Evolutionary conservation across 2,329 filamentous ascomycete genomes (phyloP), one percentile per base, ranked within the genome.

Genomic region (Chalara sp.): DNA sequence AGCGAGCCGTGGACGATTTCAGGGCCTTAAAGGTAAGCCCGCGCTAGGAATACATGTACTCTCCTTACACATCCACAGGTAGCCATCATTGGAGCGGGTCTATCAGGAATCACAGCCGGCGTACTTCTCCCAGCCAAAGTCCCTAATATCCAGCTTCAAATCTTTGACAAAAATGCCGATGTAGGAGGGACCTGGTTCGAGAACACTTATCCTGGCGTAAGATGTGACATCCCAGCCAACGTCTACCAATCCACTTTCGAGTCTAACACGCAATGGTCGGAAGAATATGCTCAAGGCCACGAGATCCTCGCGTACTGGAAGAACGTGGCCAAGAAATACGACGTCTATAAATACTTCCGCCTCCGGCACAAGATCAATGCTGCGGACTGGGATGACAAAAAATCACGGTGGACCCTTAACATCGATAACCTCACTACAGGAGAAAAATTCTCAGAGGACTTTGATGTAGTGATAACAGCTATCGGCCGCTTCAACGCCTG

Each of bases 241-340:
- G 81, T 84, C 21, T 89, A 89, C 58, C 84, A 87, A 61, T 77
- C 78, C 5, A 82, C 79, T 0, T 88, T 87, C 63, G 72, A 74
- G 6, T 82, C 83, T 1, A 88, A 88, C 50, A 78, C 75, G 0
- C 73, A 86, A 56, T 89, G 86, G 86, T 76, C 75, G 0, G 81
- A 87, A 58, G 74, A 82, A 53, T 89, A 86, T 59, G 78, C 84
- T 0, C 78, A 79, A 37, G 84, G 84, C 0, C 63, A 69, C 4
- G 86, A 89, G 63, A 89, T 89, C 52, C 69, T 74, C 6, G 73
- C 79, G 12, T 89, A 89, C 61, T 83, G 83, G 81, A 75, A 85
- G 57, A 65, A 65, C 0, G 65, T 86, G 3, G 83, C 84, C 0
- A 69, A 70, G 6, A 85, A 87, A 57, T 76, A 87, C 62, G 73